Evolutionary conservation across 2,329 filamentous ascomycete species (phyloP).

Genomic region (Ceratocystis ficicola): DNA sequence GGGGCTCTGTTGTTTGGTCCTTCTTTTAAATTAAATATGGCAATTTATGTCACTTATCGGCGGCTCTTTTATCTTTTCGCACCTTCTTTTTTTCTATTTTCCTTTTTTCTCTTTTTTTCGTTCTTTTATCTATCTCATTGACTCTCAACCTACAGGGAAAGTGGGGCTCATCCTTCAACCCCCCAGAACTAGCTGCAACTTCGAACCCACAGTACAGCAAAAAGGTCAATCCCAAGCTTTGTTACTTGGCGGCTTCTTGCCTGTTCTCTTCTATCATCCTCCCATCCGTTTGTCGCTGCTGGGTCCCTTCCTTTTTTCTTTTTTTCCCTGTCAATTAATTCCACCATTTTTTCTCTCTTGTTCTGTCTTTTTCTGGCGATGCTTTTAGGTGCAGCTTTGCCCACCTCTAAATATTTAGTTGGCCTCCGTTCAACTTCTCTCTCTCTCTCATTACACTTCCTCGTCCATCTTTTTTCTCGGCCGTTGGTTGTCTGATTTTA

Average conservation of each 20-base stretch:
- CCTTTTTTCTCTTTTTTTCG: neutral
- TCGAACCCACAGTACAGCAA: neutral
- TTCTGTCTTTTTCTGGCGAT: conserved; percentile 3
- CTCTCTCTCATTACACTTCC: neutral
- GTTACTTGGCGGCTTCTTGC: neutral
- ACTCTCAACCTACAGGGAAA: conserved; percentile 1
- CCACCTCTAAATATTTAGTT: conserved; percentile 14
- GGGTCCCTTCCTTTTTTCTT: neutral
- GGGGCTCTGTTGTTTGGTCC: neutral
- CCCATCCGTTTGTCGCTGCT: conserved; percentile 1
- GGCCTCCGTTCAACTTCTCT: conserved; percentile 9
- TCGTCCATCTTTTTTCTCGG: conserved; percentile 2
- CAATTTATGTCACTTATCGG: neutral
- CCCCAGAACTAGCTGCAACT: conserved; percentile 6
- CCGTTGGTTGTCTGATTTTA: neutral
- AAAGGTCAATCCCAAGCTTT: conserved; percentile 2
- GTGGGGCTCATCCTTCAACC: neutral
- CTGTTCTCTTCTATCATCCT: neutral
- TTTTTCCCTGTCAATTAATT: conserved; percentile 1
- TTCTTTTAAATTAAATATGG: neutral
- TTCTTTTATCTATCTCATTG: neutral
- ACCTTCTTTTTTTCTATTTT: neutral
- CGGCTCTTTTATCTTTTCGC: neutral
- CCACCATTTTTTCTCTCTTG: neutral
- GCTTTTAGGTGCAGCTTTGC: conserved; percentile 20